Conservation (phyloP, 257 asterid species). For the Nicotiana otophora region DNA sequence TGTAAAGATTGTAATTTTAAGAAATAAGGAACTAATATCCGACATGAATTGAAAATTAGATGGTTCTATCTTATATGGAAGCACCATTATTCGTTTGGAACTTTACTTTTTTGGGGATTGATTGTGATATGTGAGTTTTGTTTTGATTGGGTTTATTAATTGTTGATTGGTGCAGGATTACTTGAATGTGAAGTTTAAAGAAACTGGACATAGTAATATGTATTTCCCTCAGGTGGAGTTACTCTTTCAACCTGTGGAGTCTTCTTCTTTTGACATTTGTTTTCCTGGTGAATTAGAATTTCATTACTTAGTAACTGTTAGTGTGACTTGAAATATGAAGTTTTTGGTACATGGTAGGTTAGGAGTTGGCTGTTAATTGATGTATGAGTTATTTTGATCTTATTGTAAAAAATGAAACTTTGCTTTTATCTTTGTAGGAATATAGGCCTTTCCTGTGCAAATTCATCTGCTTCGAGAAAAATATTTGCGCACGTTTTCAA, state of each 20-base stretch:
- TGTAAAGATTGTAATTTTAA: neutral
- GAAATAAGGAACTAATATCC: neutral
- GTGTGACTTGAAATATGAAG: neutral
- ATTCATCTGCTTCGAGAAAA: neutral
- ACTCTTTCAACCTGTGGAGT: neutral
- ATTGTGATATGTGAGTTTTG: neutral
- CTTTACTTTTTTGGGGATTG: neutral
- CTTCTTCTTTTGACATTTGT: neutral
- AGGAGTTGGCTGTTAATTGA: neutral
- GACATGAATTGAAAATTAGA: neutral
- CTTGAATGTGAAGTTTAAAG: constrained; percentile 92
- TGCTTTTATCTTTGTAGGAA: neutral
- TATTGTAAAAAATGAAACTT: neutral
- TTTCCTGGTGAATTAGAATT: neutral
- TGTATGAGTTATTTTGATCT: constrained; percentile 1
- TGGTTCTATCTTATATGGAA: neutral
- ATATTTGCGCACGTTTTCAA: neutral
- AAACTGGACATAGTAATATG: constrained; percentile 99
- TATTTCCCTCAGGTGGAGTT: constrained; percentile 88
- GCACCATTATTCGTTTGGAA: neutral
- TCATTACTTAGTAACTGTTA: neutral
- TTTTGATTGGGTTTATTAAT: constrained; percentile 1
- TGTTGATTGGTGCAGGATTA: constrained; percentile 64
- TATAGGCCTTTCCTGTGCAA: neutral
- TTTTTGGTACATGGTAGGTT: neutral